phyloP scores from a whole-genome alignment of 169 alveolate species.

The Eimeria brunetti region DNA sequence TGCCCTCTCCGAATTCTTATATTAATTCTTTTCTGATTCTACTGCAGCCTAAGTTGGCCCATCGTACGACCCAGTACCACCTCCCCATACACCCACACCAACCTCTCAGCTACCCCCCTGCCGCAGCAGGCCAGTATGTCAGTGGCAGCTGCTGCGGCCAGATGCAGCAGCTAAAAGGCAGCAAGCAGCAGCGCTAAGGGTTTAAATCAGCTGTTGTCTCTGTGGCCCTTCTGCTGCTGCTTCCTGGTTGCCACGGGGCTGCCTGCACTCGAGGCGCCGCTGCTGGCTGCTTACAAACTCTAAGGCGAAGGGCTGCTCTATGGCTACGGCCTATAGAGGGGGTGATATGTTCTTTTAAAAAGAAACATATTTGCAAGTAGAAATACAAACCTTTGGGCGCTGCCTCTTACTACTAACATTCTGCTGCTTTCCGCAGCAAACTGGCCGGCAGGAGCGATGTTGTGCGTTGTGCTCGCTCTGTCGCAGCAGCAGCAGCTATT shows the following conservation, averaged over 20 bases:
- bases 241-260: too few species aligned
- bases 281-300: too few species aligned
- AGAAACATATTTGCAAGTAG: background rate
- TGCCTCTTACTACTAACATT: background rate
- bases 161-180: background rate
- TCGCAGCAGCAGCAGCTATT: background rate
- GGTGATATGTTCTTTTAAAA: background rate
- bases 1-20: too few species aligned
- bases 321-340: background rate
- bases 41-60: background rate
- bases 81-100: background rate
- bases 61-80: background rate
- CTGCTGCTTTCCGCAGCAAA: background rate
- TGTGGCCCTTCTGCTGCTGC: too few species aligned
- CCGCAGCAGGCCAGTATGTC: background rate
- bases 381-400: background rate
- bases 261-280: too few species aligned
- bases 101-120: background rate
- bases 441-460: background rate
- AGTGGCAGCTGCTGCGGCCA: background rate
- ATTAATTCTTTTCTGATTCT: background rate
- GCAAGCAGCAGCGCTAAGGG: too few species aligned
- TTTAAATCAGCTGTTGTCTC: too few species aligned
- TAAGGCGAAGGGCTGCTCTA: background rate
- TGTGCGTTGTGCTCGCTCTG: conserved; percentile 1